phyloP scores from a whole-genome alignment of 2,329 filamentous ascomycete genomes.

The Chrysoporthe cubensis region DNA sequence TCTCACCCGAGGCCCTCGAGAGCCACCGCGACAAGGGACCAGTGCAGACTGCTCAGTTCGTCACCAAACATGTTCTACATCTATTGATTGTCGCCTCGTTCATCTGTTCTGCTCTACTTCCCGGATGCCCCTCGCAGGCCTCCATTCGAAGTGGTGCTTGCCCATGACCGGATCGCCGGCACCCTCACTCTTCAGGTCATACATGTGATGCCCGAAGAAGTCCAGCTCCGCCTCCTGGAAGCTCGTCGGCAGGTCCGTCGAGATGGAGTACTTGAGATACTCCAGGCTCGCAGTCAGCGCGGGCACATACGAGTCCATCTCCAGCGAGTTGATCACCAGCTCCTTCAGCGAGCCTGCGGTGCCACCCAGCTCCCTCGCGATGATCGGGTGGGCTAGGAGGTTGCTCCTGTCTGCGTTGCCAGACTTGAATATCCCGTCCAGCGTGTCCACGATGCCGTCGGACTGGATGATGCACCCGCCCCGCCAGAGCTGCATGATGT shows the following conservation, averaged over 20 bases:
- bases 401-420: constrained; percentile 47
- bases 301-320: constrained; percentile 63
- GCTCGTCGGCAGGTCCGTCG: constrained; percentile 64
- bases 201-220: constrained; percentile 71
- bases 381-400: constrained; percentile 37
- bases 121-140: constrained; percentile 39
- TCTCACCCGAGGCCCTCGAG: too few species aligned
- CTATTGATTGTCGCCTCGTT: too few species aligned
- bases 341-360: constrained; percentile 57
- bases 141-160: constrained; percentile 68
- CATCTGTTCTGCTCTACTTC: constrained; percentile 13
- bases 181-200: constrained; percentile 60
- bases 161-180: constrained; percentile 57
- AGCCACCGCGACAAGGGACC: too few species aligned
- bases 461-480: constrained; percentile 73
- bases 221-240: constrained; percentile 75
- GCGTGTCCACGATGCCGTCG: constrained; percentile 65
- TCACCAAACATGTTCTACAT: too few species aligned
- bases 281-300: constrained; percentile 65
- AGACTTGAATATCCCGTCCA: constrained; percentile 50
- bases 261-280: constrained; percentile 67
- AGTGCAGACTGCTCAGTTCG: too few species aligned
- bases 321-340: constrained; percentile 56
- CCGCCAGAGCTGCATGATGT: constrained; percentile 66
- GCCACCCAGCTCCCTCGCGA: constrained; percentile 57